These are phyloP conservation scores for Colletotrichum sp. DNA, from an alignment of 2,329 filamentous ascomycete species.

Conservation along the genomic window DNA sequence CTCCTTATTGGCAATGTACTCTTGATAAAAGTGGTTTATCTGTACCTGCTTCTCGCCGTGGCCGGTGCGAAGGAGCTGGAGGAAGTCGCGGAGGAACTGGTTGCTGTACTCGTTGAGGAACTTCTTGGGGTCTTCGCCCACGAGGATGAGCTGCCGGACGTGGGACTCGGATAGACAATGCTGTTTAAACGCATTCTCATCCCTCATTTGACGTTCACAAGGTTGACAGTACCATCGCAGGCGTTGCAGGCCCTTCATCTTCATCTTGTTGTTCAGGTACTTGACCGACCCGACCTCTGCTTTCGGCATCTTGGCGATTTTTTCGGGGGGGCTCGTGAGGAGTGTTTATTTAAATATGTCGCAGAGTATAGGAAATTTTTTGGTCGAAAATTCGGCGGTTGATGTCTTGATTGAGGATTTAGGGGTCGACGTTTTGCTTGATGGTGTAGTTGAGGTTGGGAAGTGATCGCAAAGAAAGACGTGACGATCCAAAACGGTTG, in stretches of 20 bases:
- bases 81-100: conserved; percentile 82
- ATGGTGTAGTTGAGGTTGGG: not conserved
- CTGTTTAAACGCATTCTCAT: conserved; percentile 70
- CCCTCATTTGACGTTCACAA: conserved; percentile 54
- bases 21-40: conserved; percentile 93
- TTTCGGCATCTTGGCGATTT: conserved; percentile 74
- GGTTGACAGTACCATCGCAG: conserved; percentile 91
- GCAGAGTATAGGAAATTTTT: not conserved
- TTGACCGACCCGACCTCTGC: conserved; percentile 95
- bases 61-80: conserved; percentile 76
- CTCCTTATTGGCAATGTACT: conserved; percentile 86
- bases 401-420: not conserved
- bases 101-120: conserved; percentile 82
- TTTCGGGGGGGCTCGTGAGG: not conserved
- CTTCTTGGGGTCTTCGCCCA: conserved; percentile 87
- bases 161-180: conserved; percentile 78
- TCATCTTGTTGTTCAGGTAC: conserved; percentile 88
- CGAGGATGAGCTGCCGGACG: conserved; percentile 85
- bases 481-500: not conserved
- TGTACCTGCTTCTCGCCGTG: conserved; percentile 92
- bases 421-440: not conserved
- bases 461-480: not conserved
- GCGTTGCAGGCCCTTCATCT: conserved; percentile 77
- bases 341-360: not conserved
- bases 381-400: not conserved